These are phyloP conservation scores for Tricholoma hemisulphureum DNA, from an alignment of 768 basidiomycete genomes.

Conservation along the genomic window DNA sequence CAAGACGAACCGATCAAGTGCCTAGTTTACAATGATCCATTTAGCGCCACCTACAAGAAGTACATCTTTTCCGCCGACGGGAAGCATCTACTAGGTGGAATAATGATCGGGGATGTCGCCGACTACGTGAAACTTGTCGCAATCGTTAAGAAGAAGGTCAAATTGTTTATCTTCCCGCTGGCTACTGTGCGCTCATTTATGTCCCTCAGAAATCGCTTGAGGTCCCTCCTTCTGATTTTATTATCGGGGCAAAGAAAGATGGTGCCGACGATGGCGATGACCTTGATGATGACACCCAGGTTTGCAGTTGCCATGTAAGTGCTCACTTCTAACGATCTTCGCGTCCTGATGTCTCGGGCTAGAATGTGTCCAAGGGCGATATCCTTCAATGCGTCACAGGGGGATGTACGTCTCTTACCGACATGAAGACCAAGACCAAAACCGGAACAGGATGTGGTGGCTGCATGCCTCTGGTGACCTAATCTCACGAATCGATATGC, in stretches of 20 bases:
- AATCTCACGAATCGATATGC: background rate
- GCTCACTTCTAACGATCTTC: background rate
- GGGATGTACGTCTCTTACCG: slow-evolving; percentile 48
- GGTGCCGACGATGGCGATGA: slow-evolving; percentile 61
- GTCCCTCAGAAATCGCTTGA: slow-evolving; percentile 58
- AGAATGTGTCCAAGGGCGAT: slow-evolving; percentile 60
- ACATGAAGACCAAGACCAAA: slow-evolving; percentile 66
- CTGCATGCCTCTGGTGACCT: slow-evolving; percentile 57
- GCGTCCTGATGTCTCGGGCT: background rate
- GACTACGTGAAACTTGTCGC: slow-evolving; percentile 71
- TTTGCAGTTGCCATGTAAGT: slow-evolving; percentile 61
- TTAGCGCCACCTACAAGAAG: slow-evolving; percentile 72
- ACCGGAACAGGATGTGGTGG: slow-evolving; percentile 74
- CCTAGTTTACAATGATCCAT: slow-evolving; percentile 70
- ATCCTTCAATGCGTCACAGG: slow-evolving; percentile 50
- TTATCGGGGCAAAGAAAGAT: slow-evolving; percentile 50
- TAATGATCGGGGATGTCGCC: slow-evolving; percentile 75
- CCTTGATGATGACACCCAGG: slow-evolving; percentile 68
- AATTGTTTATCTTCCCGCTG: background rate
- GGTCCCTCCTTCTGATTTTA: slow-evolving; percentile 63
- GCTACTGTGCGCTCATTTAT: background rate
- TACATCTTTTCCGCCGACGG: slow-evolving; percentile 73
- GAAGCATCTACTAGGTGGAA: slow-evolving; percentile 69
- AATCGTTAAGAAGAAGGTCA: slow-evolving; percentile 61
- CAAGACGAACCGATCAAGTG: slow-evolving; percentile 47